A percentile compares a stretch with the other conserved stretches of the same genome.
Conservation (phyloP, 306 rosid genomes). For the Cucumis sativus region Cucumber_9930_V3 NC_026661.2:20957001-20957500, state of each 20-base stretch:
- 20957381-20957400: constrained; percentile 9
- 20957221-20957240: constrained; percentile 68
- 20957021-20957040: background rate
- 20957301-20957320: constrained; percentile 17
- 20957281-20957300: constrained; percentile 11
- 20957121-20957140: background rate
- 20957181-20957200: constrained; percentile 37
- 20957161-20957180: background rate
- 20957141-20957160: too few species aligned
- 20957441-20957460: constrained; percentile 14
- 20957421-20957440: constrained; percentile 27
- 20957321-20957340: constrained; percentile 5
- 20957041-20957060: background rate
- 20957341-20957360: constrained; percentile 3
- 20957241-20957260: constrained; percentile 33
- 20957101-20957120: background rate
- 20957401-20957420: constrained; percentile 22
- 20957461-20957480: background rate
- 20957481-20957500: background rate
- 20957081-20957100: background rate
- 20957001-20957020: background rate
- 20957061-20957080: background rate
- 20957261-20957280: constrained; percentile 10
- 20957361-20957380: background rate
- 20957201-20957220: constrained; percentile 45